Conservation (phyloP, 495 filamentous ascomycete genomes). For the Friedmanniomyces endolithicus region DNA sequence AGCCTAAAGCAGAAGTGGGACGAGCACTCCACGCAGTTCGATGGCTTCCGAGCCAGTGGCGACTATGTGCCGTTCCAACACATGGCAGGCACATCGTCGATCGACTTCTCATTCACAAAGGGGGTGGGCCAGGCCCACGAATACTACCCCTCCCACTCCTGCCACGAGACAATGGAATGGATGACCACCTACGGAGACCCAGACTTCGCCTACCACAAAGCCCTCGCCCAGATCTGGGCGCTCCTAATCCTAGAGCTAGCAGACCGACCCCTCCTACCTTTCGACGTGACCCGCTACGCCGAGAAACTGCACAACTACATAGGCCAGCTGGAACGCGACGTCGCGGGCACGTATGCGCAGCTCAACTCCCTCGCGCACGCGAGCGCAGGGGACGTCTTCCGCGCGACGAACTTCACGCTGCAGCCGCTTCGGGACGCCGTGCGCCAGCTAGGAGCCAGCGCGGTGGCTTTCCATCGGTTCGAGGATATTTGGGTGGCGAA, state of each 20-base stretch:
- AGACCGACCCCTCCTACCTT: conserved; percentile 68
- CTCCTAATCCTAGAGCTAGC: conserved; percentile 77
- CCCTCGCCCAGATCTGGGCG: conserved; percentile 66
- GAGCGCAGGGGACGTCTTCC: conserved; percentile 26
- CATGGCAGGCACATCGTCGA: conserved; percentile 78
- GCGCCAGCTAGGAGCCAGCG: conserved; percentile 49
- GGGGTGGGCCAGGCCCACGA: neutral
- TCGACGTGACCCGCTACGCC: conserved; percentile 70
- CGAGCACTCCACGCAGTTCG: conserved; percentile 42
- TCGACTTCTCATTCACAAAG: conserved; percentile 67
- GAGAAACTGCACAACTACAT: conserved; percentile 48
- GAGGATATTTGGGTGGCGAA: conserved; percentile 57
- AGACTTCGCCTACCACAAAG: conserved; percentile 65
- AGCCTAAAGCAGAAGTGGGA: conserved; percentile 62
- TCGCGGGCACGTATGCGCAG: conserved; percentile 38
- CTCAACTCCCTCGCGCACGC: conserved; percentile 38
- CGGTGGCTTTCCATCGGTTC: conserved; percentile 58
- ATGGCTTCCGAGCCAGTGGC: conserved; percentile 63
- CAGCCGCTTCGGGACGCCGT: conserved; percentile 47
- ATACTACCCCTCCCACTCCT: conserved; percentile 62
- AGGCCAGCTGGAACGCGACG: conserved; percentile 43
- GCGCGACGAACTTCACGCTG: conserved; percentile 20
- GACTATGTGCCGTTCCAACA: conserved; percentile 90
- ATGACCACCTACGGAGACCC: conserved; percentile 70
- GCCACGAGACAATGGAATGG: conserved; percentile 83